These are phyloP conservation scores for Hirsutella minnesotensis DNA, from an alignment of 2,329 filamentous ascomycete species.

Conservation along the genomic window DNA sequence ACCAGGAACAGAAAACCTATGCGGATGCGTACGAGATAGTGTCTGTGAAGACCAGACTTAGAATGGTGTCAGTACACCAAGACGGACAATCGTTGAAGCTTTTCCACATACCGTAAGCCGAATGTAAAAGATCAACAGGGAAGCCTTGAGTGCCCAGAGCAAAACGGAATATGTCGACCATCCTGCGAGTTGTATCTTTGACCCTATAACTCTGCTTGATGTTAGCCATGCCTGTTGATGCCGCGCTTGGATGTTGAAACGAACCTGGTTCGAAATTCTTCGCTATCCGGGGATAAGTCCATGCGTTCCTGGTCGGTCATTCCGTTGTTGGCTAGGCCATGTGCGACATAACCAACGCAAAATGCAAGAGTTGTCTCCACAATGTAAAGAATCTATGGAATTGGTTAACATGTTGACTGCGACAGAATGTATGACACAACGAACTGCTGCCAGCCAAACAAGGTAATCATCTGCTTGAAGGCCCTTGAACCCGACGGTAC, in stretches of 20 bases:
- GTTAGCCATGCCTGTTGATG: not conserved
- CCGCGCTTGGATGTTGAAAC: no score
- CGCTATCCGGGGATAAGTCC: slow-evolving; percentile 27
- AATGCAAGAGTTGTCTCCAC: slow-evolving; percentile 39
- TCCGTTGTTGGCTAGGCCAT: slow-evolving; percentile 42
- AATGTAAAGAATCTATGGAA: slow-evolving; percentile 34
- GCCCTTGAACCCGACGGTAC: slow-evolving; percentile 32
- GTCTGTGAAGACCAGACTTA: slow-evolving; percentile 26
- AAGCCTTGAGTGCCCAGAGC: slow-evolving; percentile 43
- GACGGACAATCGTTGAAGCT: not conserved
- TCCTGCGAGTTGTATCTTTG: slow-evolving; percentile 43
- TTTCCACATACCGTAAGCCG: slow-evolving; percentile 27
- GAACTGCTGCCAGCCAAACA: slow-evolving; percentile 40
- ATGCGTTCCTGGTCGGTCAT: slow-evolving; percentile 40
- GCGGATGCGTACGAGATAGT: slow-evolving; percentile 31
- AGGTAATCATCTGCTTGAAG: slow-evolving; percentile 48
- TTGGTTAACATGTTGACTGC: not conserved
- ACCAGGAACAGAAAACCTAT: slow-evolving; percentile 38
- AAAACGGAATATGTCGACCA: slow-evolving; percentile 43
- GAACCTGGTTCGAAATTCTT: slow-evolving; percentile 30
- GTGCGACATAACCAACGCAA: slow-evolving; percentile 32
- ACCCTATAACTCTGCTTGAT: slow-evolving; percentile 33
- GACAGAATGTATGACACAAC: slow-evolving; percentile 1
- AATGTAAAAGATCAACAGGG: slow-evolving; percentile 44
- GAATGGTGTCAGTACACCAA: not conserved